phyloP scores from a whole-genome alignment of 2,329 filamentous ascomycete species.

The Apiospora kogelbergensis region DNA sequence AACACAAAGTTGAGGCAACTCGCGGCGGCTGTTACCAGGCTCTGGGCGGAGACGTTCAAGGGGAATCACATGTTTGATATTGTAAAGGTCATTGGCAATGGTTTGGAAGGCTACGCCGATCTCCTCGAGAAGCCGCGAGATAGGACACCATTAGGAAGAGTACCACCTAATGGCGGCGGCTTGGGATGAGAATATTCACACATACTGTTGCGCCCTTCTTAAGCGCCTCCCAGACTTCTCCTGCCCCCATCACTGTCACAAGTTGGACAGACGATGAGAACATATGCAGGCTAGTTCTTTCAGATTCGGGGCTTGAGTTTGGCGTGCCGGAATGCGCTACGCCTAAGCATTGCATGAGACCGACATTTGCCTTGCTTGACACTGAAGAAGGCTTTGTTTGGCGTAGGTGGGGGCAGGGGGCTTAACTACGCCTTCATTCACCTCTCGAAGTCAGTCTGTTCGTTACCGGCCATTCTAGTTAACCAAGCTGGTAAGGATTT shows the following conservation, averaged over 20 bases:
- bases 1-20: conserved; percentile 53
- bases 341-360: background rate
- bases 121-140: conserved; percentile 55
- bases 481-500: background rate
- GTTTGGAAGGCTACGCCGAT: conserved; percentile 57
- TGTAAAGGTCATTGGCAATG: conserved; percentile 56
- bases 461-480: background rate
- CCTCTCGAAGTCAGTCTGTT: background rate
- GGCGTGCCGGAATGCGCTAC: background rate
- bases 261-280: background rate
- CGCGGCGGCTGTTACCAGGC: conserved; percentile 55
- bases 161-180: conserved; percentile 27
- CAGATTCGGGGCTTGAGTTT: background rate
- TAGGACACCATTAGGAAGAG: conserved; percentile 41
- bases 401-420: background rate
- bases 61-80: conserved; percentile 62
- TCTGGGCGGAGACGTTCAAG: conserved; percentile 64
- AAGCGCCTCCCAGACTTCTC: background rate
- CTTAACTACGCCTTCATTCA: background rate
- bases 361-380: background rate
- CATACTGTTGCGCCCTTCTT: background rate
- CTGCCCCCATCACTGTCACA: background rate
- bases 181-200: conserved; percentile 20
- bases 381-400: background rate
- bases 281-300: background rate